Evolutionary conservation across 306 rosid genomes (phyloP).

Genomic region (Rosa rugosa): DNA sequence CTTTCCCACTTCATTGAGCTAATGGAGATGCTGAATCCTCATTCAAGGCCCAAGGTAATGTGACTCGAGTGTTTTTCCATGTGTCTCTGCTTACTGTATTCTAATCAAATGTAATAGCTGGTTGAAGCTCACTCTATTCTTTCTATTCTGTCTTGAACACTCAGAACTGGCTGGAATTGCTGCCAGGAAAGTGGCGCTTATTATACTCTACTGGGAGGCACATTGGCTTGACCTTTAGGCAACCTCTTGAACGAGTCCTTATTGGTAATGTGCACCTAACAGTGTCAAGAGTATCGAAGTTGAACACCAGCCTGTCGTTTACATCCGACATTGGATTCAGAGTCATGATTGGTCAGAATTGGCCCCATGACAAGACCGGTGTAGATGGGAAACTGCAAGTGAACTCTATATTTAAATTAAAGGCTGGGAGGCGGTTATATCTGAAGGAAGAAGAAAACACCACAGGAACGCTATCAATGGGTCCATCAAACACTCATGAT

Average conservation of each 20-base stretch:
- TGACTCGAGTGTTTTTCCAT: background rate
- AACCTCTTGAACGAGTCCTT: slow-evolving; percentile 78
- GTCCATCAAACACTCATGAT: slow-evolving; percentile 42
- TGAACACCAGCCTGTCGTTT: slow-evolving; percentile 54
- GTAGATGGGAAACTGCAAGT: slow-evolving; percentile 66
- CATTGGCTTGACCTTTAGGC: slow-evolving; percentile 83
- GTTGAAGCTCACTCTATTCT: background rate
- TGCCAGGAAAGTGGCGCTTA: slow-evolving; percentile 97
- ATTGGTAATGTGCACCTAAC: slow-evolving; percentile 70
- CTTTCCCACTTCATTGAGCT: slow-evolving; percentile 89
- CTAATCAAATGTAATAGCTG: background rate
- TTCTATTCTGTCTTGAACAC: background rate
- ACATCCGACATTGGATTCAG: slow-evolving; percentile 66
- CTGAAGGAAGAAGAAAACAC: slow-evolving; percentile 59
- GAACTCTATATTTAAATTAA: slow-evolving; percentile 53
- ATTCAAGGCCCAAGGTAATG: slow-evolving; percentile 86
- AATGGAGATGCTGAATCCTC: slow-evolving; percentile 92
- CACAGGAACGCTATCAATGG: slow-evolving; percentile 39
- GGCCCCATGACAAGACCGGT: slow-evolving; percentile 91
- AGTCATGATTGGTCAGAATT: slow-evolving; percentile 69
- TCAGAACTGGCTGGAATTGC: slow-evolving; percentile 84
- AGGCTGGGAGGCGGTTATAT: slow-evolving; percentile 72
- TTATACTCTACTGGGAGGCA: slow-evolving; percentile 92
- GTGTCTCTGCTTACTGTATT: background rate
- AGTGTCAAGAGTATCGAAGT: slow-evolving; percentile 50